Base-by-base conservation (phyloP, 371 early-diverging fungal genomes). In the Mucor indicus region DNA sequence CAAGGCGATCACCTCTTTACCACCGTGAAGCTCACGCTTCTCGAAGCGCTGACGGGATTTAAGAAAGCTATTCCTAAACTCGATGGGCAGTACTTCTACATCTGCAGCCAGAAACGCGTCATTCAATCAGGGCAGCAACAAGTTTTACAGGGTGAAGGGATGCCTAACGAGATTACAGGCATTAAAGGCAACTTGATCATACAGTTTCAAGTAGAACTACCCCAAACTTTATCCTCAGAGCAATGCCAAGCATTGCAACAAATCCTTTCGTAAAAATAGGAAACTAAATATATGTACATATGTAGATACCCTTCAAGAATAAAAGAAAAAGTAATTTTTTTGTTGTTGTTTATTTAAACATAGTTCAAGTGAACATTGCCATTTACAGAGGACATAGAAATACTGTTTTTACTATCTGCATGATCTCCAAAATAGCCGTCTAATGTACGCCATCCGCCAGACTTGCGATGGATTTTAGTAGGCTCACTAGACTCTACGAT, bases 91-190 rank as follows among this genome's bases (percentile, higher is more conserved):
- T 5, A 74, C 36, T 22, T 22, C 35, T 12, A 40, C 43, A 27
- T 10, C 21, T 1, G 17, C 38, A 23, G n/a, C 20, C 6, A 13
- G 24, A 4, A 48, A 11, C 35, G 35, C 11, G n/a, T 53, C 53
- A 75, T 84, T 31, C 74, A 79, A 41, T 90, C 93, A 1, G 92
- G 87, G 15, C 78, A 87, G 62, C 79, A 80, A 60, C 84, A 84
- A 13, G 70, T 77, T 10, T 58, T 94, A 43, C 42, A 63, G 11
- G 82, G 83, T 37, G 89, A 93, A 60, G 98, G 98, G 20, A 97
- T 98, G 96, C 98, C 97, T 5, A 92, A 90, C 3, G 66, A 69
- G 52, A 87, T 86, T 52, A 96, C 96, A 27, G 89, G 87, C 9
- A 64, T 67, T 56, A 87, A 82, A 52, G 97, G 97, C 16, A 85